phyloP scores from a whole-genome alignment of 2,329 filamentous ascomycete species.

The Hymenoscyphus fructigenus region DNA sequence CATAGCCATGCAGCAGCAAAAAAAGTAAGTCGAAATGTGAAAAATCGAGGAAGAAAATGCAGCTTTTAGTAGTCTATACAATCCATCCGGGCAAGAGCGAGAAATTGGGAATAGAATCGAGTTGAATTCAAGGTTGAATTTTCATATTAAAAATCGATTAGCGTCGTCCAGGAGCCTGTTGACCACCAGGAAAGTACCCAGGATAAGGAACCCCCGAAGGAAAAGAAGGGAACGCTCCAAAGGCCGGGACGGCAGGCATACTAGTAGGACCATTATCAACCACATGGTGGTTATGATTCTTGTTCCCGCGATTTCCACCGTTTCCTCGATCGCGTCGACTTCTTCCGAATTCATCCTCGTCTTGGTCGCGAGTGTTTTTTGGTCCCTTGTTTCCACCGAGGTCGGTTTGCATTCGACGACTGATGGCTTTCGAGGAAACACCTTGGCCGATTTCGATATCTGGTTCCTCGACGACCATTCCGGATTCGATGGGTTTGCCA shows the following conservation, averaged over 20 bases:
- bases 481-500: conserved; percentile 73
- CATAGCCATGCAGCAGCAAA: conserved; percentile 18
- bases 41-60: conserved; percentile 9
- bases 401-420: conserved; percentile 67
- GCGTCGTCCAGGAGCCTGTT: not conserved
- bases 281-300: conserved; percentile 15
- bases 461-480: conserved; percentile 91
- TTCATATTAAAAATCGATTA: not conserved
- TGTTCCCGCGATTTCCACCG: conserved; percentile 20
- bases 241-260: conserved; percentile 24
- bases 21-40: not conserved
- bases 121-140: not conserved
- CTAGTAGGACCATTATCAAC: conserved; percentile 18
- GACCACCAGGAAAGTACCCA: not conserved
- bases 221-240: conserved; percentile 23
- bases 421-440: conserved; percentile 88
- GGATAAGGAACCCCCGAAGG: not conserved
- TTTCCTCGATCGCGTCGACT: conserved; percentile 24
- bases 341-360: conserved; percentile 33
- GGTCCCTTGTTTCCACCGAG: conserved; percentile 64
- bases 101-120: too few relatives aligned
- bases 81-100: not conserved
- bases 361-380: conserved; percentile 47
- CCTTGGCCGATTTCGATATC: conserved; percentile 98
- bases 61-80: conserved; percentile 7